Base-by-base conservation (phyloP, 2,329 filamentous ascomycete genomes). In the Aspergillaceae sp. region DNA sequence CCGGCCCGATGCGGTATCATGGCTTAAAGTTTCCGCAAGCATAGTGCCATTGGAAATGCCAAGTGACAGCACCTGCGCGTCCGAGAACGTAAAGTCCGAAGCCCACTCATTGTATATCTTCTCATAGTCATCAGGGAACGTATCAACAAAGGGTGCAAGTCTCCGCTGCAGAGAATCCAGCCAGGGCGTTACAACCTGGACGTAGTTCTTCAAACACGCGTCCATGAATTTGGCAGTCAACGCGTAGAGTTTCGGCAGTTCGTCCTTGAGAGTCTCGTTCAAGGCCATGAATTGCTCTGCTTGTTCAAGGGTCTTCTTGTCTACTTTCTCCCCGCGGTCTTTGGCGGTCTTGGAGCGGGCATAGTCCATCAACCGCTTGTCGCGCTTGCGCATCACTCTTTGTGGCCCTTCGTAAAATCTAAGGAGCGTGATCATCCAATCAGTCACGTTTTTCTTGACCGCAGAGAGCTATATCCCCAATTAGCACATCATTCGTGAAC, bases 251-350 rank as follows among this genome's bases (percentile, higher is more conserved):
- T 83, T 83, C 1, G 91, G 91, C 41, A 98, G 76, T 63, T 97
- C 91, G 54, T 91, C 85, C 67, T 95, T 96, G 49, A 97, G 75
- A 0, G 91, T 88, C 51, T 95, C 87, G 61, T 97, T 97, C 49
- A 98, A 74, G 5, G 89, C 88, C 36, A 87, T 79, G 65, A 95
- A 98, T 62, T 94, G 85, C 59, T 95, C 88, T 19, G 89, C 87
- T 35, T 86, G 80, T 56, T 94, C 88, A 10, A 79, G 74, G 3
- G 90, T 83, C 63, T 91, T 92, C 59, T 88, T 84, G 63, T 97
- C 91, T 8, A 88, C 75, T 56, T 87, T 94, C 66, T 94, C 90
- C 51, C 88, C 87, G 32, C 80, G 77, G 40, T 88, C 86, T 59
- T 85, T 84, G 48, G 90, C 76, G 55, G 85, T 80, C 59, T 87